These are phyloP conservation scores for Apiosordaria backusii DNA, from an alignment of 495 filamentous ascomycete genomes.

Conservation along the genomic window DNA sequence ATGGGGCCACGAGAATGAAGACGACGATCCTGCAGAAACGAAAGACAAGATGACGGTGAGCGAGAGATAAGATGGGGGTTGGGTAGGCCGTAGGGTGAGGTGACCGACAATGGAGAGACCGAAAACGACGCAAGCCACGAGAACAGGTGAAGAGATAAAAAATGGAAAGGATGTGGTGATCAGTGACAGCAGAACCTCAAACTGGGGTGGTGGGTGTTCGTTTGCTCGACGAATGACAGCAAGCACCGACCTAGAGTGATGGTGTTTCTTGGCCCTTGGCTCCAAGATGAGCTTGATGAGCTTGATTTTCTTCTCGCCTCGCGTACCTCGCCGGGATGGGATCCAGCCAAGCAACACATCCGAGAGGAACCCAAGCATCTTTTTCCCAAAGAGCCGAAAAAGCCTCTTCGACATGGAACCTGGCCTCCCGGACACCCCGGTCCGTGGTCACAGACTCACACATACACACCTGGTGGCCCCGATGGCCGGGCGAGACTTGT, in stretches of 20 bases:
- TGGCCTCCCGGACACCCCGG: neutral
- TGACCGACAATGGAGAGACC: neutral
- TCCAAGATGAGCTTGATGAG: neutral
- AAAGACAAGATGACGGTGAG: conserved; percentile 2
- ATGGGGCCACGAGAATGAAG: neutral
- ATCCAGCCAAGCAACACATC: neutral
- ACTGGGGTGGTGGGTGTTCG: no score
- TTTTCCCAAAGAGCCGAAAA: neutral
- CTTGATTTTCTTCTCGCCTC: neutral
- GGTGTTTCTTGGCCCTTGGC: neutral
- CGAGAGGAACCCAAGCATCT: neutral
- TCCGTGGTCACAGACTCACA: no score
- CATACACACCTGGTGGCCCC: neutral
- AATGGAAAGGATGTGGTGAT: neutral
- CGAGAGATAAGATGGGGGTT: neutral
- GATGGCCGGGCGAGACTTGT: neutral
- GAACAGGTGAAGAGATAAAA: neutral
- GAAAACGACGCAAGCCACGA: neutral
- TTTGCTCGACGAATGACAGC: conserved; percentile 1
- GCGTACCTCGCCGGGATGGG: neutral
- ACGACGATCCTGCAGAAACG: neutral
- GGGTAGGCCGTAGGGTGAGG: neutral
- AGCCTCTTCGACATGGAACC: no score
- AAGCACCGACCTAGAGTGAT: neutral
- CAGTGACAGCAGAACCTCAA: neutral